These are phyloP conservation scores for Podaxis mareebaensis DNA, from an alignment of 768 basidiomycete species.

Conservation along the genomic window DNA sequence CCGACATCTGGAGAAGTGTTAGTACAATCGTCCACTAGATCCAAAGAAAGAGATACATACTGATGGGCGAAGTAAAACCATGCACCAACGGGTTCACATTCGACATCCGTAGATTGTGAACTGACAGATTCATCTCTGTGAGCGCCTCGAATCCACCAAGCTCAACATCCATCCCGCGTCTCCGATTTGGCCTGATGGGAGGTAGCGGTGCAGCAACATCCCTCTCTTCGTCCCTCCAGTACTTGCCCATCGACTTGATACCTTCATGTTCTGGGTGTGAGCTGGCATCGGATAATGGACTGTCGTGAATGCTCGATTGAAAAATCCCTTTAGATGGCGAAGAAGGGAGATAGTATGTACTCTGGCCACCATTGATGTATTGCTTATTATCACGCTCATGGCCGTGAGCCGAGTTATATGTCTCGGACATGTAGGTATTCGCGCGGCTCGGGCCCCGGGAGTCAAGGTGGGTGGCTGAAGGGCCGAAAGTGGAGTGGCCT, in stretches of 20 bases:
- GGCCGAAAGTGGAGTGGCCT: slow-evolving; percentile 26
- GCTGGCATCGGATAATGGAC: slow-evolving; percentile 16
- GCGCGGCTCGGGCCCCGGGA: slow-evolving; percentile 20
- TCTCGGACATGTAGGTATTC: slow-evolving; percentile 3
- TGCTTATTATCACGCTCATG: slow-evolving; percentile 13
- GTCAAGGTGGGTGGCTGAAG: slow-evolving; percentile 22
- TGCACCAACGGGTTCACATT: slow-evolving; percentile 55
- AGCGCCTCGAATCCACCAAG: slow-evolving; percentile 34
- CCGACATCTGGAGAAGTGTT: slow-evolving; percentile 25
- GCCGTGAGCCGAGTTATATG: neutral
- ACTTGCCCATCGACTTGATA: slow-evolving; percentile 7
- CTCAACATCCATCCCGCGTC: slow-evolving; percentile 38
- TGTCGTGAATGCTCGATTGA: slow-evolving; percentile 24
- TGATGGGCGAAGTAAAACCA: slow-evolving; percentile 71
- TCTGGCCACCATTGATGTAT: slow-evolving; percentile 18
- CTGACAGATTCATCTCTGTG: slow-evolving; percentile 45
- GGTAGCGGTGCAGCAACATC: slow-evolving; percentile 28
- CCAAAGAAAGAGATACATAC: slow-evolving; percentile 34
- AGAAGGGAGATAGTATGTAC: slow-evolving; percentile 35
- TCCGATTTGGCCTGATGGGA: slow-evolving; percentile 43
- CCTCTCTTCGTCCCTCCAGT: slow-evolving; percentile 32
- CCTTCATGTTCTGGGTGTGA: neutral
- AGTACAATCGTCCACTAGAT: neutral
- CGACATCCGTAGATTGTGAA: slow-evolving; percentile 37
- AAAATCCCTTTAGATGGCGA: slow-evolving; percentile 32